These are phyloP conservation scores for Sophora flavescens DNA, from an alignment of 306 rosid genomes.

Conservation along the genomic window DNA sequence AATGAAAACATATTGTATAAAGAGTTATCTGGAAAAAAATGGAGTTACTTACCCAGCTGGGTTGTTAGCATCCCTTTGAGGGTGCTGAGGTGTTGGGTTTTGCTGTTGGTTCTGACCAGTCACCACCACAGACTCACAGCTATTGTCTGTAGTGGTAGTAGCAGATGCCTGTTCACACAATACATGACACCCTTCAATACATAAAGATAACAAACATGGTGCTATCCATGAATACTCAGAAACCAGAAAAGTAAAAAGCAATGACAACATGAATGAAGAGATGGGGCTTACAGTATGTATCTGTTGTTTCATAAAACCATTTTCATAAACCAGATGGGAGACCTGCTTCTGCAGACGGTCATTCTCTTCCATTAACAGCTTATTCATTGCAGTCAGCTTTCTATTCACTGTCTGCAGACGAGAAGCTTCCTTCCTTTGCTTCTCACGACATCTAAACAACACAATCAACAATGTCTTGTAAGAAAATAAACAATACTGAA, in stretches of 20 bases:
- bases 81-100: constrained; percentile 96
- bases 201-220: background rate
- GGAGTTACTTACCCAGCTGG: constrained; percentile 85
- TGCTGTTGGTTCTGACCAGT: constrained; percentile 99
- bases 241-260: background rate
- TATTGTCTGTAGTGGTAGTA: constrained; percentile 94
- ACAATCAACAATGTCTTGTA: background rate
- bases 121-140: constrained; percentile 99
- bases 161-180: constrained; percentile 67
- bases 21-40: background rate
- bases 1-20: background rate
- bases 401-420: constrained; percentile 91
- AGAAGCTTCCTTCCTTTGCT: constrained; percentile 96
- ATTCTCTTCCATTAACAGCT: constrained; percentile 94
- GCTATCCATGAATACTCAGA: background rate
- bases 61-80: constrained; percentile 92
- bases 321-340: constrained; percentile 90
- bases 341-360: constrained; percentile 99
- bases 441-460: constrained; percentile 83
- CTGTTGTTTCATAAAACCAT: constrained; percentile 85
- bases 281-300: constrained; percentile 70
- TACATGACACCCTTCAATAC: background rate
- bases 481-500: background rate
- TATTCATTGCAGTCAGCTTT: constrained; percentile 90
- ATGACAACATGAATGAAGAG: background rate